phyloP scores from a whole-genome alignment of 805 yeast species.

The Hanseniaspora pseudoguilliermondii region DNA sequence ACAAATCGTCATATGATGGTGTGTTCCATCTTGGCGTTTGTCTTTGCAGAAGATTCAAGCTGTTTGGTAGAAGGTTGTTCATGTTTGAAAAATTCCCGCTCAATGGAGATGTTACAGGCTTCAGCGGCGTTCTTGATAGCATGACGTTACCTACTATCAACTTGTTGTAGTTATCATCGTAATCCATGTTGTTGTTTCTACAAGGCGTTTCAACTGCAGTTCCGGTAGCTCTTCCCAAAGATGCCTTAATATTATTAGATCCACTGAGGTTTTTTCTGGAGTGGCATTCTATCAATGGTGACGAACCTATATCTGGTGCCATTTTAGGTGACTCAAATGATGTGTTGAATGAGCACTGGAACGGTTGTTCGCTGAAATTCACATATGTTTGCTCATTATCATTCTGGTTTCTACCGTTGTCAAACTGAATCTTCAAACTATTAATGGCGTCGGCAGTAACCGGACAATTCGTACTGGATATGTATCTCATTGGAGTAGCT shows the following conservation, averaged over 20 bases:
- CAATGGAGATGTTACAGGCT: conserved; percentile 6
- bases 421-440: background rate
- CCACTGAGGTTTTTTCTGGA: background rate
- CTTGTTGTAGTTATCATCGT: conserved; percentile 4
- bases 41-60: background rate
- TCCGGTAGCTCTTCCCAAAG: conserved; percentile 6
- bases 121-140: conserved; percentile 11
- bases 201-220: conserved; percentile 5
- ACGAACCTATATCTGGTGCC: background rate
- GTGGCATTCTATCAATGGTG: conserved; percentile 9
- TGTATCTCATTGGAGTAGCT: conserved; percentile 1
- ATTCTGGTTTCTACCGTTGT: background rate
- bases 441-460: background rate
- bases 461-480: background rate
- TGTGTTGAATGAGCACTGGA: conserved; percentile 13
- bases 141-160: conserved; percentile 10
- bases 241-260: background rate
- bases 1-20: conserved; percentile 12
- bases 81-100: background rate
- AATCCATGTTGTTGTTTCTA: conserved; percentile 1
- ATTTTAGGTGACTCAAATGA: conserved; percentile 12
- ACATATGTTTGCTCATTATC: background rate
- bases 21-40: conserved; percentile 14
- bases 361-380: conserved; percentile 2
- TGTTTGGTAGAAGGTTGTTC: background rate